A percentile compares a stretch with the other conserved stretches of the same genome.
Evolutionary conservation across 345 rosid genomes (phyloP).

Genomic region (Populus ilicifolia): DNA sequence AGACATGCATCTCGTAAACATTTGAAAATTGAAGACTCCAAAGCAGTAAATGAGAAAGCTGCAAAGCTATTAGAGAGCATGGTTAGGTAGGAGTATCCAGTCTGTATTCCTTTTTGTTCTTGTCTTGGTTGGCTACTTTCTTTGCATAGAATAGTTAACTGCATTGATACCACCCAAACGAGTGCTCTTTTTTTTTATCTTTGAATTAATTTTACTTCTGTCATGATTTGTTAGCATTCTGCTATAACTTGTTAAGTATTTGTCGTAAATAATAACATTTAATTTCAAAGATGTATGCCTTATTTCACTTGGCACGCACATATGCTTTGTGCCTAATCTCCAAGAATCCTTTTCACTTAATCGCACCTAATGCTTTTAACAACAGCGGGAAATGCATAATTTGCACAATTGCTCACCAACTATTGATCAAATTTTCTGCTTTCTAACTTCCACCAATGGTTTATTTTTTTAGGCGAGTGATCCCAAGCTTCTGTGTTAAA

Average conservation of each 20-base stretch:
- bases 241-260: no score
- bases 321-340: background rate
- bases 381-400: no score
- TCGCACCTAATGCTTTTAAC: no score
- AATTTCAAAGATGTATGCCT: background rate
- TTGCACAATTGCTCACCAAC: background rate
- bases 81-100: slow-evolving; percentile 46
- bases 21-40: slow-evolving; percentile 37
- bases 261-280: background rate
- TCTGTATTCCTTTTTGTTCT: no score
- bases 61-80: slow-evolving; percentile 48
- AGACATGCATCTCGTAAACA: slow-evolving; percentile 46
- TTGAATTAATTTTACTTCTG: no score
- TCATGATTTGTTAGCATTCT: no score
- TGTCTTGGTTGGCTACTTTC: no score
- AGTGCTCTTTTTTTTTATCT: no score
- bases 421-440: background rate
- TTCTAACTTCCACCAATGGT: background rate
- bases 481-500: background rate
- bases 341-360: no score
- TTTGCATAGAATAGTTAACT: no score
- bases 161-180: no score
- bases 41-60: slow-evolving; percentile 55
- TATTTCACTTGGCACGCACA: background rate
- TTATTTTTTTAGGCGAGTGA: background rate